These are phyloP conservation scores for Meira miltonrushii DNA, from an alignment of 1,284 basidiomycete genomes.

Conservation along the genomic window DNA sequence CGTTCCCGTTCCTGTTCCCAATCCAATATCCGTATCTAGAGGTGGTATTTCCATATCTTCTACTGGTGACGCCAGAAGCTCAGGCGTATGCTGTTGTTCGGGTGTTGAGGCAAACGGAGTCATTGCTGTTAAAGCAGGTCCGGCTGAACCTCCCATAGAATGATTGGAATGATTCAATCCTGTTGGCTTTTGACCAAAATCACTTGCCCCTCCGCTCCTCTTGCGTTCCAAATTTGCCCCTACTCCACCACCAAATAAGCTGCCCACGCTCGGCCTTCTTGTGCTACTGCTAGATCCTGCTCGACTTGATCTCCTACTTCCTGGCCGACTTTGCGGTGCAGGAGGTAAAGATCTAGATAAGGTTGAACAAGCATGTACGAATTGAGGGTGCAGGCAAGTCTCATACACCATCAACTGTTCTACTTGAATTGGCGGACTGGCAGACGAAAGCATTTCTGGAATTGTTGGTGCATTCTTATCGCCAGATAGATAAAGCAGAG, in stretches of 20 bases:
- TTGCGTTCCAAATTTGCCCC: neutral
- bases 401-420: slow-evolving; percentile 43
- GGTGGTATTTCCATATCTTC: neutral
- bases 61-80: slow-evolving; percentile 16
- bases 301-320: slow-evolving; percentile 5
- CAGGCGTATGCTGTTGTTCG: neutral
- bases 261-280: slow-evolving; percentile 17
- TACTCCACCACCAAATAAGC: slow-evolving; percentile 7
- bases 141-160: neutral
- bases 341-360: slow-evolving; percentile 6
- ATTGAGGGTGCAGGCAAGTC: slow-evolving; percentile 29
- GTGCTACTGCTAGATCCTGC: slow-evolving; percentile 10
- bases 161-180: neutral
- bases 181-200: neutral
- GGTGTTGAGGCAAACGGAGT: neutral
- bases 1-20: slow-evolving; percentile 12
- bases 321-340: neutral
- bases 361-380: slow-evolving; percentile 14
- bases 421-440: slow-evolving; percentile 23
- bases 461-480: slow-evolving; percentile 41
- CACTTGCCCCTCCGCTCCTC: neutral
- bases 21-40: slow-evolving; percentile 10
- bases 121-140: slow-evolving; percentile 5
- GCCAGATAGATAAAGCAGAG: slow-evolving; percentile 41
- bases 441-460: slow-evolving; percentile 26